Evolutionary conservation across 176 grass and related monocot species (phyloP).

Genomic region (Aegilops tauschii): DNA sequence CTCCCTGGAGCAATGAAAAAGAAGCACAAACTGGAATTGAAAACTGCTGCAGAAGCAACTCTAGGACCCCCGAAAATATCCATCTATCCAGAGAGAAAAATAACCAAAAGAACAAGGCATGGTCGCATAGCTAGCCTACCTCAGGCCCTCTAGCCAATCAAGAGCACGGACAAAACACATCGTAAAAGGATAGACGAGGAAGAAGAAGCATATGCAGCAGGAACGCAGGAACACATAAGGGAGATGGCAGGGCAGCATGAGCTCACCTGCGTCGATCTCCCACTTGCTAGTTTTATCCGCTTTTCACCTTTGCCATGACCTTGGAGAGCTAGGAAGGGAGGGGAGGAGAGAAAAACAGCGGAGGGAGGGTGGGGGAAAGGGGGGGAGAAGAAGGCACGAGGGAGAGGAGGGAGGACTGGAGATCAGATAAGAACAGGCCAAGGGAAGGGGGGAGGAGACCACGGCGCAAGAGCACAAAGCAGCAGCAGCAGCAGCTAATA

Average conservation of each 20-base stretch:
- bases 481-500: background rate
- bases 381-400: background rate
- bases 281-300: slow-evolving; percentile 33
- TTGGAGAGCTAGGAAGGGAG: slow-evolving; percentile 10
- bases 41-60: background rate
- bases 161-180: background rate
- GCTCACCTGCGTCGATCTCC: slow-evolving; percentile 42
- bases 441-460: background rate
- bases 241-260: slow-evolving; percentile 5
- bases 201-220: background rate
- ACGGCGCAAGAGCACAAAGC: slow-evolving; percentile 9
- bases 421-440: slow-evolving; percentile 38
- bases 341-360: background rate
- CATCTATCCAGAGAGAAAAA: background rate
- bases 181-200: background rate
- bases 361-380: background rate
- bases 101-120: background rate
- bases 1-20: background rate
- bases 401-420: background rate
- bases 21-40: slow-evolving; percentile 38
- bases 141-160: background rate
- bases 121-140: background rate
- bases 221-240: background rate
- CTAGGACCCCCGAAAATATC: background rate
- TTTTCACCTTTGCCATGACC: slow-evolving; percentile 43